Evolutionary conservation across 352 stramenopile genomes (phyloP), one percentile per base, ranked within the genome.

Genomic region (Phytopythium aichiense): DNA sequence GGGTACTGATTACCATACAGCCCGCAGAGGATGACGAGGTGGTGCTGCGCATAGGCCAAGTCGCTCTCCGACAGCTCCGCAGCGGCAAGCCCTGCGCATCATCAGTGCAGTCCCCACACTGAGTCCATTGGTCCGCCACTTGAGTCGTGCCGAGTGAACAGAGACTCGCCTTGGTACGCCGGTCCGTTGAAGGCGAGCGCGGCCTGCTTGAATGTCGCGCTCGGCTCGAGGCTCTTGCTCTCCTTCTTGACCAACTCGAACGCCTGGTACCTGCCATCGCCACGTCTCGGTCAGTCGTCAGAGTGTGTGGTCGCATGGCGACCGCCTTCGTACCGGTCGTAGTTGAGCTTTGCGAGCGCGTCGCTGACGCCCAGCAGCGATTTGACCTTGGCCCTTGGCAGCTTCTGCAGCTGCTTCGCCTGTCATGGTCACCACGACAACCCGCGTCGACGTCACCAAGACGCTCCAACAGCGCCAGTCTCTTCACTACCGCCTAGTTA

Each of bases 21-120:
- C 11, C 94, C 93, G 71, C 94, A 97, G 22, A 98, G 76, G 66
- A 99, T 97, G 35, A 92, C 81, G 51, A 99, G 71, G 75, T 97
- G 84, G 45, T 75, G 63, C 58, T 94, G 80, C 4, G 84, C 77
- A 30, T 81, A 95, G n/a, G 71, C 64, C 33, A 95, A 65, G n/a
- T 97, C 89, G 7, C 63, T 68, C 4, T 74, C 63, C 12, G 69
- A 79, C 13, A 95, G 70, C 45, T 84, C 80, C 45, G 73, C 60
- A 22, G 88, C 87, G 30, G 73, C 81, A 33, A 97, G 72, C 22
- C 76, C 76, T 80, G 15, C 18, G 7, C 23, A 25, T 7, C 7
- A 49, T 7, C 38, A 13, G 38, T 7, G 42, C 20, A 9, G 22
- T 13, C 42, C 22, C 5, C 20, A 13, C 20, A n/a, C 1, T 49